Percentiles rank a stretch among this genome's conserved stretches.
Evolutionary conservation across 768 basidiomycete genomes (phyloP).

Genomic region (Russula vinacea): DNA sequence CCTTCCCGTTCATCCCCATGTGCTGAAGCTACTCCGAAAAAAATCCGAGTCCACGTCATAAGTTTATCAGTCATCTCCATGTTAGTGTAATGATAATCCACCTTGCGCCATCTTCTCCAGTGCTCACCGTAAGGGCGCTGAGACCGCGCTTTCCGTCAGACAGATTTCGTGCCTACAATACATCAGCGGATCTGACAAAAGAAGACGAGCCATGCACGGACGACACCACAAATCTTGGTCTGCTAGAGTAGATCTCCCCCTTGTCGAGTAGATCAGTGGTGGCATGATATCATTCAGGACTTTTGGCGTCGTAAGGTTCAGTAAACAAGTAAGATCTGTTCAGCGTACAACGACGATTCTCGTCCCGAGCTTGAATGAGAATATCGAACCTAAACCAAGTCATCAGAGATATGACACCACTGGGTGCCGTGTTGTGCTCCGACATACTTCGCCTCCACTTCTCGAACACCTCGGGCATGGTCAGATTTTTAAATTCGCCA

Average conservation of each 20-base stretch:
- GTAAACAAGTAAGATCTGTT: not conserved
- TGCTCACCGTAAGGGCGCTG: constrained; percentile 13
- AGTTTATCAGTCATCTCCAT: not conserved
- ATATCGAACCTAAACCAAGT: constrained; percentile 15
- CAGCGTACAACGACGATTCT: constrained; percentile 8
- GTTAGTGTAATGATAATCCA: not conserved
- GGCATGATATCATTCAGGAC: constrained; percentile 17
- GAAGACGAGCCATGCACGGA: not conserved
- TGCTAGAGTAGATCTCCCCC: constrained; percentile 27
- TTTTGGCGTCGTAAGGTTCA: constrained; percentile 5
- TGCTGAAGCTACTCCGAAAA: constrained; percentile 16
- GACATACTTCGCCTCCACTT: constrained; percentile 16
- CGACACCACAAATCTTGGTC: constrained; percentile 21
- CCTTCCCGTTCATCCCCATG: constrained; percentile 21
- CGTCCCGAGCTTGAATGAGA: constrained; percentile 20
- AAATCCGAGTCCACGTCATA: not conserved
- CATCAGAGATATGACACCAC: not conserved
- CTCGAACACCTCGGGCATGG: constrained; percentile 1
- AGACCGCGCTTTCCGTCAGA: constrained; percentile 21
- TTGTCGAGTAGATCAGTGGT: constrained; percentile 23
- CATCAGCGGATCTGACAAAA: not conserved
- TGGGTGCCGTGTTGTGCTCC: not conserved
- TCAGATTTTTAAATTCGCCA: not conserved
- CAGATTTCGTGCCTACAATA: constrained; percentile 22
- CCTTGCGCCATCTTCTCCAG: constrained; percentile 24